Evolutionary conservation across 257 asterid species (phyloP), one percentile per base, ranked within the genome.

Genomic region (Verbena officinalis): DNA sequence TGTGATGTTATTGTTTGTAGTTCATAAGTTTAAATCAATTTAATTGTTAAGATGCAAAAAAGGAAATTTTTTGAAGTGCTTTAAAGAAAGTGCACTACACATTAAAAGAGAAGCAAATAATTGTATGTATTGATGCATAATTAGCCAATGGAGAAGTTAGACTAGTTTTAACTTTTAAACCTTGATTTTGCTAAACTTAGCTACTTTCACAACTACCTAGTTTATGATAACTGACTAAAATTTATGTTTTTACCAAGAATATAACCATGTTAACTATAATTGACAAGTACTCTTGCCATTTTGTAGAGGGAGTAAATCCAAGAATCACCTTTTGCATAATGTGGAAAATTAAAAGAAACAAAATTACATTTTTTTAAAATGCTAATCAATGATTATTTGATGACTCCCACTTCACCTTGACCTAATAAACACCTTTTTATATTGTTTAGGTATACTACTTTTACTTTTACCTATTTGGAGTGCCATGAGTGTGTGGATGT

Each of bases 231-330:
- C 7, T 36, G 40, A 36, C 7, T 36, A 36, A 36, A 7, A 36
- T 36, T 36, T 36, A 9, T 27, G 33, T 27, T 27, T 7, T 36
- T 4, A 40, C n/a, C 45, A 12, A 40, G 1, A 40, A 1, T 40
- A 9, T 2, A 40, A 40, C 45, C 4, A 11, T 40, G 1, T 40
- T 0, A 40, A 40, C n/a, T 49, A 49, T 38, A 50, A 63, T 49
- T 48, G n/a, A 63, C 10, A 8, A 45, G 36, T n/a, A n/a, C n/a
- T 45, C 56, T 59, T 39, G 50, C 38, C 42, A 59, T 12, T 36
- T 5, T 39, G 5, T 39, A 11, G 34, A 9, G 39, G 7, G 30
- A 23, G 31, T 64, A 38, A 36, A 36, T 15, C 17, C 21, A 65
- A 16, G 7, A 15, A 65, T 52, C 30, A 23, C 23, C 48, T 24